Evolutionary conservation across 116 monocot genomes (phyloP).

Genomic region (Papilionanthe hybrid): DNA sequence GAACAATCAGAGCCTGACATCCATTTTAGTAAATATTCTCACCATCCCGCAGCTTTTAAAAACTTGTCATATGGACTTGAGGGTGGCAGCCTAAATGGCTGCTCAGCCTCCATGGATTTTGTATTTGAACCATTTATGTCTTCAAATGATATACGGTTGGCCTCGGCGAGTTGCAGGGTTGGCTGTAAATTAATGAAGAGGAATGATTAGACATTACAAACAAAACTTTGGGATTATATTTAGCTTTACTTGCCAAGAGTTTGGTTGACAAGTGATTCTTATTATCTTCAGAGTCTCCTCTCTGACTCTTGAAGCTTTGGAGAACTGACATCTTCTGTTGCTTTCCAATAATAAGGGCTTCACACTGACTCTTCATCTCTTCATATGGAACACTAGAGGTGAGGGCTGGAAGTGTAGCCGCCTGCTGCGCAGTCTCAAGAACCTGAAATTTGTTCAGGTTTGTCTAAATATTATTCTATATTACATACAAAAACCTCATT

Average conservation of each 20-base stretch:
- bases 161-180: constrained; percentile 8
- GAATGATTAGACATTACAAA: neutral
- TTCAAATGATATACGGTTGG: constrained; percentile 8
- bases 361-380: constrained; percentile 90
- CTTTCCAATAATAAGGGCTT: constrained; percentile 82
- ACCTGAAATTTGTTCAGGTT: constrained; percentile 39
- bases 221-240: neutral
- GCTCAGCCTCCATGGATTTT: constrained; percentile 35
- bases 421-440: constrained; percentile 69
- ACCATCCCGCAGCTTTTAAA: constrained; percentile 83
- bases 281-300: constrained; percentile 19
- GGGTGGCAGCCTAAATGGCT: constrained; percentile 80
- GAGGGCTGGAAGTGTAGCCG: constrained; percentile 34
- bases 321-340: constrained; percentile 95
- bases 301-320: constrained; percentile 59
- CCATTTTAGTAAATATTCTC: constrained; percentile 7
- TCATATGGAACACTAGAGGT: constrained; percentile 70
- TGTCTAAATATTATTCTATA: neutral
- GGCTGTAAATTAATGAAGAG: constrained; percentile 14
- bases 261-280: constrained; percentile 6
- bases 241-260: constrained; percentile 35
- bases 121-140: constrained; percentile 21
- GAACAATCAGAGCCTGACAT: neutral
- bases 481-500: too few species aligned
- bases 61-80: constrained; percentile 96